Conservation (phyloP, 2,329 filamentous ascomycete genomes). For the Cercospora berteroae region DNA sequence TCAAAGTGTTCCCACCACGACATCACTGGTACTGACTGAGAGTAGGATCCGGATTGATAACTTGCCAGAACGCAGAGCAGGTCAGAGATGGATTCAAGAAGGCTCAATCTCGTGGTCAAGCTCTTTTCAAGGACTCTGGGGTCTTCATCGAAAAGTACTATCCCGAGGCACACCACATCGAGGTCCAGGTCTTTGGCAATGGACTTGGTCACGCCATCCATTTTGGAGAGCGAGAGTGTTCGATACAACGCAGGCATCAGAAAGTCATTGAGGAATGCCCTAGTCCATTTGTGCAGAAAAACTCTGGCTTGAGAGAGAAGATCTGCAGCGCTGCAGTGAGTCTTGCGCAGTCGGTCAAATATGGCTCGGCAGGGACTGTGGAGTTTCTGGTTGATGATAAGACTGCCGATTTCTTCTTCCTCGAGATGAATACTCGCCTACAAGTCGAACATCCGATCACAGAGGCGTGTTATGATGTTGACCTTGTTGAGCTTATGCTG, state of each 20-base stretch:
- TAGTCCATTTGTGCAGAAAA: conserved; percentile 61
- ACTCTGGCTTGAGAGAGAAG: conserved; percentile 59
- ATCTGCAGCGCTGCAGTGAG: conserved; percentile 67
- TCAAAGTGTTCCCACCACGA: no score
- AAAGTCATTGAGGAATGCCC: conserved; percentile 91
- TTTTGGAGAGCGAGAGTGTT: conserved; percentile 87
- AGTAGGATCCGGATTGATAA: conserved; percentile 75
- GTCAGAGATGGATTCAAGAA: conserved; percentile 60
- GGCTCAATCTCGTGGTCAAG: conserved; percentile 71
- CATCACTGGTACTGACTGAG: neutral
- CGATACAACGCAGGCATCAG: conserved; percentile 80
- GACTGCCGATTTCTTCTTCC: conserved; percentile 70
- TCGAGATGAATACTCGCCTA: conserved; percentile 58
- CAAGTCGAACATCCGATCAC: conserved; percentile 61
- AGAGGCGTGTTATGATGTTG: conserved; percentile 55
- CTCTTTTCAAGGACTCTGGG: conserved; percentile 76
- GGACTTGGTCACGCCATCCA: conserved; percentile 73
- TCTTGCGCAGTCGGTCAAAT: conserved; percentile 57
- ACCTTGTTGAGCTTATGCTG: conserved; percentile 57
- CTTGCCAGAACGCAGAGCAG: conserved; percentile 66
- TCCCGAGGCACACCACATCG: conserved; percentile 75
- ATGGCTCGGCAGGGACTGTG: conserved; percentile 84
- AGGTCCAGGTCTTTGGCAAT: conserved; percentile 89
- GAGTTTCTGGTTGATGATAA: conserved; percentile 88
- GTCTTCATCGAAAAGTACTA: conserved; percentile 85